These are phyloP conservation scores for Hypoxylon subgilvum DNA, from an alignment of 495 filamentous ascomycete genomes.

Conservation along the genomic window DNA sequence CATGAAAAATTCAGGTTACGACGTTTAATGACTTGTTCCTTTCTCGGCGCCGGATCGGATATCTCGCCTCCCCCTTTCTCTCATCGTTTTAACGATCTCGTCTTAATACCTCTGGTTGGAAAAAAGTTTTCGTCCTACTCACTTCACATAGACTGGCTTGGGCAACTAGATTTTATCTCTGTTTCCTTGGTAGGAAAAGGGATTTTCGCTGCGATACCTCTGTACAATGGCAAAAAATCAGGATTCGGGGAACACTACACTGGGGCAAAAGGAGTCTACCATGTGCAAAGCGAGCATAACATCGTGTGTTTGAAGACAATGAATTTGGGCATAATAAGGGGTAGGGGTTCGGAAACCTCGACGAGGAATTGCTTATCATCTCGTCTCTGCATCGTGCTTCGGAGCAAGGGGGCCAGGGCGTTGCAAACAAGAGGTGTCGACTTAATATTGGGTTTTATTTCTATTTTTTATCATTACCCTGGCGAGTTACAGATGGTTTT, in stretches of 20 bases:
- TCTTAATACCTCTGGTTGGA: constrained; percentile 32
- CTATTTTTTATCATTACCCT: not conserved
- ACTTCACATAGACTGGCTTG: constrained; percentile 40
- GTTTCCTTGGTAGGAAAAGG: constrained; percentile 13
- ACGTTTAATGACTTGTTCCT: constrained; percentile 40
- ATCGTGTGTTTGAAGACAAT: constrained; percentile 16
- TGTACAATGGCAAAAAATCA: constrained; percentile 32
- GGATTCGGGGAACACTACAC: constrained; percentile 24
- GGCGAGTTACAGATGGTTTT: constrained; percentile 8
- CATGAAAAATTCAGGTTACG: constrained; percentile 34
- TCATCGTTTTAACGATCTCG: constrained; percentile 20
- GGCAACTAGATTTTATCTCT: constrained; percentile 40
- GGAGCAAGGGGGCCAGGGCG: constrained; percentile 9
- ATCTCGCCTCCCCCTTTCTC: constrained; percentile 17
- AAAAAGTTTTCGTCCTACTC: constrained; percentile 24
- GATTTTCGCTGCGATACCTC: constrained; percentile 30
- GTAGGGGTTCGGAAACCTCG: constrained; percentile 2
- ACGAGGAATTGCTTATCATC: constrained; percentile 4
- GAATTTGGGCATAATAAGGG: constrained; percentile 16
- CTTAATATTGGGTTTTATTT: not conserved
- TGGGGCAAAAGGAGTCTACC: constrained; percentile 24
- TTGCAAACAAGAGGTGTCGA: constrained; percentile 4
- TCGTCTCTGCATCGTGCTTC: constrained; percentile 7
- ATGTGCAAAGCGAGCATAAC: constrained; percentile 10
- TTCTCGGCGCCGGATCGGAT: constrained; percentile 35